A percentile compares a stretch with the other conserved stretches of the same genome.
Conservation (phyloP, 2,329 filamentous ascomycete species). For the Neodidymelliopsis sp. region DNA sequence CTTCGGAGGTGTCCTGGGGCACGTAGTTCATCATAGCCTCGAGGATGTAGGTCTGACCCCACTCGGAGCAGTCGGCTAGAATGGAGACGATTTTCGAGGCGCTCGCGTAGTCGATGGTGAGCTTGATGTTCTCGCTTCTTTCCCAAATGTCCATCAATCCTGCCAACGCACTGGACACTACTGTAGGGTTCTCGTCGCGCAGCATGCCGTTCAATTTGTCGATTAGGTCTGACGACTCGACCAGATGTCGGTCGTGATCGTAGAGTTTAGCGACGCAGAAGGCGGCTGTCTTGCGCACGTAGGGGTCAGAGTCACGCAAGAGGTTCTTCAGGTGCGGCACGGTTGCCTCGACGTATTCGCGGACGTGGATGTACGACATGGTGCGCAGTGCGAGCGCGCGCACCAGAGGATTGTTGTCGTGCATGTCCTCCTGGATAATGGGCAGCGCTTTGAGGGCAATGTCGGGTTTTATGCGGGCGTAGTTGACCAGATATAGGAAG, state of each 20-base stretch:
- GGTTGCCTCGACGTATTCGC: conserved; percentile 92
- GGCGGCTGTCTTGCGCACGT: conserved; percentile 95
- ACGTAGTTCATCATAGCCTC: conserved; percentile 98
- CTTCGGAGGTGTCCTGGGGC: conserved; percentile 88
- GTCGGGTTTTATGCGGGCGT: conserved; percentile 91
- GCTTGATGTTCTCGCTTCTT: conserved; percentile 93
- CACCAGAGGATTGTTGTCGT: conserved; percentile 89
- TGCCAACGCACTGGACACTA: conserved; percentile 92
- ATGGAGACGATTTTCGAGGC: conserved; percentile 99
- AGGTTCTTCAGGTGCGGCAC: conserved; percentile 83
- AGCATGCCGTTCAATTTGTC: conserved; percentile 88
- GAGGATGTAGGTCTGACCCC: conserved; percentile 98
- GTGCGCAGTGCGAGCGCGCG: conserved; percentile 91
- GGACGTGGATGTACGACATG: conserved; percentile 96
- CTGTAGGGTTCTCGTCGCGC: conserved; percentile 95
- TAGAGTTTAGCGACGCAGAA: conserved; percentile 98
- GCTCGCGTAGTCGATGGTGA: conserved; percentile 97
- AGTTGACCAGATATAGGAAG: conserved; percentile 97
- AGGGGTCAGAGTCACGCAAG: conserved; percentile 86
- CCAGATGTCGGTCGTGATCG: conserved; percentile 89
- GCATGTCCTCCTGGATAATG: conserved; percentile 89
- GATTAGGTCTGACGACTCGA: conserved; percentile 91
- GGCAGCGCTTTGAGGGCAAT: conserved; percentile 92
- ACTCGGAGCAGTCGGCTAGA: conserved; percentile 95
- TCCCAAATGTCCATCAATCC: conserved; percentile 98